Conservation (phyloP, 2,329 filamentous ascomycete species). For the Trichoderma sp. region DNA sequence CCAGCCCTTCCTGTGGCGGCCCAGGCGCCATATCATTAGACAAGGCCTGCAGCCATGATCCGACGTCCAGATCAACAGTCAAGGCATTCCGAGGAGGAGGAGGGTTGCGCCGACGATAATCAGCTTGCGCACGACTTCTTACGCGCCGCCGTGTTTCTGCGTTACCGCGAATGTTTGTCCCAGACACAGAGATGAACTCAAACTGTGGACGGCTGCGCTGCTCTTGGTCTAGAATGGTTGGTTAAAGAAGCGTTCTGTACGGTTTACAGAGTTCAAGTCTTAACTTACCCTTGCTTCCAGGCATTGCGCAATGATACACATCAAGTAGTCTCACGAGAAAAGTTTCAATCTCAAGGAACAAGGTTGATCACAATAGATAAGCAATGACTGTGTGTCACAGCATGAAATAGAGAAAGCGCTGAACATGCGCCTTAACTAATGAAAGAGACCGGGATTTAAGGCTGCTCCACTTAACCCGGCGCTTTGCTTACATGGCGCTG, state of each 20-base stretch:
- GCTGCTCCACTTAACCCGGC: background rate
- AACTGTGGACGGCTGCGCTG: background rate
- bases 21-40: background rate
- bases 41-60: constrained; percentile 17
- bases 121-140: constrained; percentile 18
- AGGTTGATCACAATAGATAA: background rate
- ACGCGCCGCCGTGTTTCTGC: constrained; percentile 19
- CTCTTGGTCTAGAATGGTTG: background rate
- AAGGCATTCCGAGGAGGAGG: constrained; percentile 14
- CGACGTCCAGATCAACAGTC: constrained; percentile 20
- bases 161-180: constrained; percentile 16
- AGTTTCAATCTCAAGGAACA: background rate
- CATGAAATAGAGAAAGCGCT: background rate
- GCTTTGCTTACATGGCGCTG: background rate
- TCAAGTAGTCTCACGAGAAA: background rate
- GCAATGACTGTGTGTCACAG: background rate
- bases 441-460: background rate
- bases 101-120: constrained; percentile 20
- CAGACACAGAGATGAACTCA: constrained; percentile 20
- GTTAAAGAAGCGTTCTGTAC: background rate
- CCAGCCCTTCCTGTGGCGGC: background rate
- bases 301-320: background rate
- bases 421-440: background rate
- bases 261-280: background rate
- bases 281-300: background rate